Evolutionary conservation across 768 basidiomycete species (phyloP), one percentile per base, ranked within the genome.

Genomic region (Amanita subjunquillea): DNA sequence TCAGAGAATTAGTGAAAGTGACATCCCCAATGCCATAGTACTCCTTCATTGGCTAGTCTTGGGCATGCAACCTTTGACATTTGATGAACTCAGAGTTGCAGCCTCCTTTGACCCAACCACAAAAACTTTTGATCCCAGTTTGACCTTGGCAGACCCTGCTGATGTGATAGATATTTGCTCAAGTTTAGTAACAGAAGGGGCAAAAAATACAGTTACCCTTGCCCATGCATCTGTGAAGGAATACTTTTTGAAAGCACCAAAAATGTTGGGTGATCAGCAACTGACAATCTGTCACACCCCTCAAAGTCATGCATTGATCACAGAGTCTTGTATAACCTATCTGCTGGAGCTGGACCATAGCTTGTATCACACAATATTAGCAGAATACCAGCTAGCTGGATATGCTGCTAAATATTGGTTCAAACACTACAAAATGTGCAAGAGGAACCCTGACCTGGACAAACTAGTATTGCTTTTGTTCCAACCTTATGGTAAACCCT

Each of bases 201-300:
- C 8, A n/a, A 17, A 40, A 7, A 3, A 29, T 6, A 50, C 36
- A 40, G 23, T 50, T 23, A 9, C 7, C 10, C 23, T 50, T 2
- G 48, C 48, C 6, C 48, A 50, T 41, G 48, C 48, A 27, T 50
- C 48, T 38, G 48, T 50, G 8, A 50, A 40, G 25, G 38, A 40
- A 40, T 50, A 50, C 27, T 39, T 50, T n/a, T 17, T 50, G 38
- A 27, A 40, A 17, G 17, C 25, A 27, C 48, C 48, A 40, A 50
- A 36, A 27, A 22, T 37, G 10, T 15, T 48, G 34, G 34, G 34
- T 34, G 34, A 13, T 34, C 34, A 34, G 34, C 34, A 34, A 34
- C 13, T 34, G 13, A 34, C 34, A 12, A 34, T 34, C 13, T 34
- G 34, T 34, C 34, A 34, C 4, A 34, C 34, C 5, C 34, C 4